Conservation (phyloP, 768 basidiomycete genomes). For the Clavaria fumosa region DNA sequence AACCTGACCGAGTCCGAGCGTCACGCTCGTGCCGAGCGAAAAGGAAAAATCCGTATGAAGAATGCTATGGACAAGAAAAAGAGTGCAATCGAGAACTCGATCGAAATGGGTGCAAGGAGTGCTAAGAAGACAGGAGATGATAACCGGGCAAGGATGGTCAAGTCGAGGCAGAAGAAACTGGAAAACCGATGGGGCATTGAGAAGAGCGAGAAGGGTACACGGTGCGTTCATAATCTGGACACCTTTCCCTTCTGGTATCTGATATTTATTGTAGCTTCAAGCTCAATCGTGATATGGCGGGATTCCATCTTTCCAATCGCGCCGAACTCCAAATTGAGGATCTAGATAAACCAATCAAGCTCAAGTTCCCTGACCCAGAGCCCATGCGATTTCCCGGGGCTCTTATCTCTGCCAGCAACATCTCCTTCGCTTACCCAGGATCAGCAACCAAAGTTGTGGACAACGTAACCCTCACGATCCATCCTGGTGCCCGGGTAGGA, state of each 20-base stretch:
- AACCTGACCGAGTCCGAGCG: constrained; percentile 35
- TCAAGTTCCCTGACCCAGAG: constrained; percentile 19
- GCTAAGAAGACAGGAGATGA: constrained; percentile 49
- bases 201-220: constrained; percentile 25
- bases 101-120: constrained; percentile 31
- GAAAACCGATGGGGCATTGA: constrained; percentile 24
- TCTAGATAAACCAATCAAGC: constrained; percentile 21
- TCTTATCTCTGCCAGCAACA: constrained; percentile 17
- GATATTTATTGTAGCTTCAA: constrained; percentile 43
- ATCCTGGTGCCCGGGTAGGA: constrained; percentile 23
- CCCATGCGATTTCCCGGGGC: constrained; percentile 20
- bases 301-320: constrained; percentile 23
- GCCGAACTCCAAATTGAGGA: constrained; percentile 26
- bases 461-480: constrained; percentile 23
- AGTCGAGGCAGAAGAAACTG: constrained; percentile 44
- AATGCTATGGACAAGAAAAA: constrained; percentile 30
- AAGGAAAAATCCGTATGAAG: constrained; percentile 29
- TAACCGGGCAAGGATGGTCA: constrained; percentile 34
- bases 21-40: constrained; percentile 29
- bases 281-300: constrained; percentile 32
- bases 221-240: no score
- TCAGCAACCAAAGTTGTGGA: constrained; percentile 10
- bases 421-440: constrained; percentile 21
- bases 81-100: constrained; percentile 30
- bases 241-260: no score